Evolutionary conservation across 2,329 filamentous ascomycete genomes (phyloP).

Genomic region (Bipolaris victoriae): DNA sequence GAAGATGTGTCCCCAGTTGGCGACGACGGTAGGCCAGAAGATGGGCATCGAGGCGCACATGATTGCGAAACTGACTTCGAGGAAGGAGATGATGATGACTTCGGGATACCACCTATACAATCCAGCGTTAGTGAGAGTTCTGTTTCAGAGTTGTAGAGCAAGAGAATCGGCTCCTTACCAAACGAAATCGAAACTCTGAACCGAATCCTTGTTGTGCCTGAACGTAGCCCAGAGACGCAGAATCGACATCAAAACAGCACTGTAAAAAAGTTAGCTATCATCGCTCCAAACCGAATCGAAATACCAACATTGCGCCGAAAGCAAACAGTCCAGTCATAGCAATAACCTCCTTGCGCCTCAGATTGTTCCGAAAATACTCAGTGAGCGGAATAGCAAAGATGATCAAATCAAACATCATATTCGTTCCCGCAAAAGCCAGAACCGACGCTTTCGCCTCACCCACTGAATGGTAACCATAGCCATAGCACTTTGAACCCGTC

Average conservation of each 20-base stretch:
- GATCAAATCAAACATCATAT: slow-evolving; percentile 41
- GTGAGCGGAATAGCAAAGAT: slow-evolving; percentile 39
- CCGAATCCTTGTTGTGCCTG: slow-evolving; percentile 21
- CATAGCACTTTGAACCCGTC: slow-evolving; percentile 33
- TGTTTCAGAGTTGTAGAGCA: too few species aligned
- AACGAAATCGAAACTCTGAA: slow-evolving; percentile 36
- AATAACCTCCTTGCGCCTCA: slow-evolving; percentile 31
- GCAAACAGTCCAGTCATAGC: slow-evolving; percentile 38
- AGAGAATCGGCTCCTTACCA: slow-evolving; percentile 15
- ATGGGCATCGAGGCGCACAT: slow-evolving; percentile 47
- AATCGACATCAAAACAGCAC: slow-evolving; percentile 38
- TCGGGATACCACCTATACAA: slow-evolving; percentile 32
- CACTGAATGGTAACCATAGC: slow-evolving; percentile 25
- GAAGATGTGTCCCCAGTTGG: slow-evolving; percentile 41
- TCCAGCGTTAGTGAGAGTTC: neutral
- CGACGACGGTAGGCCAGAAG: slow-evolving; percentile 44
- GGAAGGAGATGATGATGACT: slow-evolving; percentile 37
- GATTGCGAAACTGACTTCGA: slow-evolving; percentile 47
- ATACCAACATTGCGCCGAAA: slow-evolving; percentile 34
- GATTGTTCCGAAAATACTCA: slow-evolving; percentile 30
- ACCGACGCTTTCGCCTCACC: slow-evolving; percentile 25
- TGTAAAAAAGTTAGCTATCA: slow-evolving; percentile 13
- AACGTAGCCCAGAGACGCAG: slow-evolving; percentile 38
- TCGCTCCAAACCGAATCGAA: neutral
- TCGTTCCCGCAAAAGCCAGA: slow-evolving; percentile 33